Conservation (phyloP, 2,329 filamentous ascomycete species). For the Mycosphaerelloides madeirae region DNA sequence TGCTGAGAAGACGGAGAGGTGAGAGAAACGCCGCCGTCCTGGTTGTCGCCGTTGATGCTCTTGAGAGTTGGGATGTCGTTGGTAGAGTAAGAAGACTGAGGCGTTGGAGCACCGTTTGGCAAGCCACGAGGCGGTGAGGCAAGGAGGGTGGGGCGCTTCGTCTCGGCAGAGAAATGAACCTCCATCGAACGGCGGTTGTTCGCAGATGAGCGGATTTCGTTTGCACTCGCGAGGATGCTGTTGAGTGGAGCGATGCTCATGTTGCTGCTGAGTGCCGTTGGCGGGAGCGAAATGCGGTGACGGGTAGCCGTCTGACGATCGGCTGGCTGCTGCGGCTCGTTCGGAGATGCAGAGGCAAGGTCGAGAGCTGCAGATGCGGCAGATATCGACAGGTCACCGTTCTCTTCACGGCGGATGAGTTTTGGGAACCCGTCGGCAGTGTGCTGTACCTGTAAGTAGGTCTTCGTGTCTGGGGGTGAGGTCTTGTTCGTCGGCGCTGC, state of each 20-base stretch:
- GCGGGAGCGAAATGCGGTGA: constrained; percentile 39
- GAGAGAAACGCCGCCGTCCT: constrained; percentile 42
- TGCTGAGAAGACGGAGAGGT: constrained; percentile 25
- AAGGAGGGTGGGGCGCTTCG: constrained; percentile 44
- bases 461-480: constrained; percentile 62
- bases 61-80: constrained; percentile 86
- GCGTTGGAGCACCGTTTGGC: constrained; percentile 60
- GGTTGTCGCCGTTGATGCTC: constrained; percentile 52
- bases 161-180: constrained; percentile 41
- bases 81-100: constrained; percentile 84
- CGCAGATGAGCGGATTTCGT: constrained; percentile 36
- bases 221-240: constrained; percentile 35
- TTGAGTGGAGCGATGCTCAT: constrained; percentile 35
- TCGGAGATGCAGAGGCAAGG: constrained; percentile 64
- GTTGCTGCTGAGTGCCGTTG: constrained; percentile 32
- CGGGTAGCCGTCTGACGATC: constrained; percentile 51
- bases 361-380: constrained; percentile 75
- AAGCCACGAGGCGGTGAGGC: constrained; percentile 57
- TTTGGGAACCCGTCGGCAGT: constrained; percentile 85
- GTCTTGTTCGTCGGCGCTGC: constrained; percentile 33
- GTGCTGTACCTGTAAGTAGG: constrained; percentile 65
- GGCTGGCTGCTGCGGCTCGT: constrained; percentile 52
- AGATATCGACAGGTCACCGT: constrained; percentile 61
- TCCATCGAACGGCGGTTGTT: constrained; percentile 47
- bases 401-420: constrained; percentile 61